Percentiles rank a stretch among this genome's conserved stretches.
These are phyloP conservation scores for Tuber melanosporum DNA, from an alignment of 495 filamentous ascomycete species.

Conservation along the genomic window DNA sequence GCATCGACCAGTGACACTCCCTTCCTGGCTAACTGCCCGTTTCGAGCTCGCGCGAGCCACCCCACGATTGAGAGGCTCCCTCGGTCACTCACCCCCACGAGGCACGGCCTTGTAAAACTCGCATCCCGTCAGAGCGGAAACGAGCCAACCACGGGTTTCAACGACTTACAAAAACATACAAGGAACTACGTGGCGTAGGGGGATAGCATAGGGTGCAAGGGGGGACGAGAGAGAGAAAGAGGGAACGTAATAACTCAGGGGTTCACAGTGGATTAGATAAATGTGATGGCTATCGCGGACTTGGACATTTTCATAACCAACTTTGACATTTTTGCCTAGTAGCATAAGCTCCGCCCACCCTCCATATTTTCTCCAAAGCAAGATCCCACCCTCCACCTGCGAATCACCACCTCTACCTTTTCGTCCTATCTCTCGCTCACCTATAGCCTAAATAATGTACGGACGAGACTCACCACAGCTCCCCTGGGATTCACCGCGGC, in stretches of 20 bases:
- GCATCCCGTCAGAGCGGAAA: slow-evolving; percentile 8
- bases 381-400: slow-evolving; percentile 11
- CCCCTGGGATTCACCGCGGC: slow-evolving; percentile 33
- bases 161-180: slow-evolving; percentile 7
- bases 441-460: slow-evolving; percentile 29
- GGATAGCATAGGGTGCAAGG: not conserved
- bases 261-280: slow-evolving; percentile 35
- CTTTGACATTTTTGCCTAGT: slow-evolving; percentile 37
- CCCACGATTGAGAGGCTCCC: slow-evolving; percentile 23
- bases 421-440: slow-evolving; percentile 33
- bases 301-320: slow-evolving; percentile 35
- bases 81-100: slow-evolving; percentile 7
- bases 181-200: slow-evolving; percentile 7
- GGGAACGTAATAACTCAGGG: slow-evolving; percentile 15
- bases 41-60: slow-evolving; percentile 24
- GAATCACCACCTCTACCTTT: slow-evolving; percentile 16
- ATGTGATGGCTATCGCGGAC: slow-evolving; percentile 39
- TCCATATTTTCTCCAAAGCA: not conserved
- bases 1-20: slow-evolving; percentile 12
- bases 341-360: slow-evolving; percentile 14
- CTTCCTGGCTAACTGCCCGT: not conserved
- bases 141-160: slow-evolving; percentile 17
- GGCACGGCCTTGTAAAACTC: not conserved
- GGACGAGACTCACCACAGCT: slow-evolving; percentile 33
- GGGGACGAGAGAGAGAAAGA: slow-evolving; percentile 4